A percentile compares a stretch with the other conserved stretches of the same genome.
Evolutionary conservation across 2,329 filamentous ascomycete genomes (phyloP).

Genomic region (Daldinia sp.): DNA sequence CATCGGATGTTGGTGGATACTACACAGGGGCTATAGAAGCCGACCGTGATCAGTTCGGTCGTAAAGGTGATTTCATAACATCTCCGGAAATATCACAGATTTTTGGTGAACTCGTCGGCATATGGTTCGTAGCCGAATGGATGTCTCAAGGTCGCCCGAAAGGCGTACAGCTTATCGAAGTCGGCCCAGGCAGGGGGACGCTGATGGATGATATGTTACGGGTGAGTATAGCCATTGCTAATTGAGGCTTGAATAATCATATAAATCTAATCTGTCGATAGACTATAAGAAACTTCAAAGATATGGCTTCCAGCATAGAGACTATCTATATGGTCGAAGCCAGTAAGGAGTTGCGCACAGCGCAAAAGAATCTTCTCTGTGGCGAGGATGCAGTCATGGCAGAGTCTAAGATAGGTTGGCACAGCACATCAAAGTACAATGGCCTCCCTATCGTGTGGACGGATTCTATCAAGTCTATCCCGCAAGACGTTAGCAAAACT

Average conservation of each 20-base stretch:
- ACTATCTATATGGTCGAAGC: conserved; percentile 95
- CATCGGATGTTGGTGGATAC: conserved; percentile 89
- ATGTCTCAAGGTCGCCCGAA: conserved; percentile 84
- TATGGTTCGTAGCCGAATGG: conserved; percentile 98
- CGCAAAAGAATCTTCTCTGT: conserved; percentile 86
- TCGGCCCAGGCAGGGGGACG: conserved; percentile 93
- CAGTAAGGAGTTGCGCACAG: conserved; percentile 79
- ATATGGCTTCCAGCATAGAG: conserved; percentile 80
- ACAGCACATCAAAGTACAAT: conserved; percentile 80
- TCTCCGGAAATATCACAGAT: conserved; percentile 98
- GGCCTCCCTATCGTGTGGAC: conserved; percentile 86
- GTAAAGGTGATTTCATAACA: conserved; percentile 93
- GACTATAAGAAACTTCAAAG: conserved; percentile 87
- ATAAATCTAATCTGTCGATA: conserved; percentile 52
- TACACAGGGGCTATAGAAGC: conserved; percentile 81
- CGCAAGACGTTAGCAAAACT: conserved; percentile 74
- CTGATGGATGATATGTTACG: conserved; percentile 97
- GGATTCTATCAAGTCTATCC: conserved; percentile 87
- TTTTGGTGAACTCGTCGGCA: conserved; percentile 92
- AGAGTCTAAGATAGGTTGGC: conserved; percentile 78
- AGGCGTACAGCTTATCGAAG: conserved; percentile 90
- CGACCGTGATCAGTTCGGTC: conserved; percentile 88
- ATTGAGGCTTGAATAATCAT: neutral
- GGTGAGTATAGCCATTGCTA: conserved; percentile 63
- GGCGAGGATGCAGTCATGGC: conserved; percentile 74